These are phyloP conservation scores for Ilex asprella DNA, from an alignment of 257 asterid genomes.

Conservation along the genomic window DNA sequence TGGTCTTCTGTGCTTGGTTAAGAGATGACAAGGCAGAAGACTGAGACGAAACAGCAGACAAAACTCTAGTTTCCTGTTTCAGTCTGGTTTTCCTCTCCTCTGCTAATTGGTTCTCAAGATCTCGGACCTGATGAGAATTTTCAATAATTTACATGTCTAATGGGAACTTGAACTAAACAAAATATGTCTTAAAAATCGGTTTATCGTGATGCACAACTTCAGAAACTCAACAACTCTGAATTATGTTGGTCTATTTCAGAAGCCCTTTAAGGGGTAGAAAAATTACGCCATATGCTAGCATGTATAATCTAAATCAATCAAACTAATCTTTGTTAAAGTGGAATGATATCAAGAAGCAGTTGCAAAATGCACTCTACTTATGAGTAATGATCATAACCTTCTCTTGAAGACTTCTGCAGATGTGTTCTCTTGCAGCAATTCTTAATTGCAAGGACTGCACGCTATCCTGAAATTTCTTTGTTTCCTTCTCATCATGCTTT, in stretches of 20 bases:
- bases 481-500: slow-evolving; percentile 87
- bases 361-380: too few relatives aligned
- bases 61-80: slow-evolving; percentile 71
- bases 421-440: slow-evolving; percentile 72
- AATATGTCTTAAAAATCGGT: too few relatives aligned
- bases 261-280: too few relatives aligned
- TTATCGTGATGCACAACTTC: too few relatives aligned
- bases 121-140: slow-evolving; percentile 54
- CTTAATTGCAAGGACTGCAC: slow-evolving; percentile 69
- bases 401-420: slow-evolving; percentile 75
- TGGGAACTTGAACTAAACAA: too few relatives aligned
- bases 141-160: neutral
- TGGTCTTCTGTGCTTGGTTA: slow-evolving; percentile 41
- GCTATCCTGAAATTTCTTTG: slow-evolving; percentile 74
- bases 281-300: too few relatives aligned
- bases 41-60: slow-evolving; percentile 51
- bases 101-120: slow-evolving; percentile 79
- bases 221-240: neutral
- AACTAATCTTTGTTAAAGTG: too few relatives aligned
- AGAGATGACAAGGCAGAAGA: slow-evolving; percentile 26
- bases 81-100: slow-evolving; percentile 78
- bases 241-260: neutral
- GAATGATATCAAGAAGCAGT: too few relatives aligned
- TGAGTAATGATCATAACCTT: slow-evolving; percentile 37
- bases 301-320: too few relatives aligned